Evolutionary conservation across 805 yeast species (phyloP), one percentile per base, ranked within the genome.

Genomic region (Wickerhamiella lipophila): DNA sequence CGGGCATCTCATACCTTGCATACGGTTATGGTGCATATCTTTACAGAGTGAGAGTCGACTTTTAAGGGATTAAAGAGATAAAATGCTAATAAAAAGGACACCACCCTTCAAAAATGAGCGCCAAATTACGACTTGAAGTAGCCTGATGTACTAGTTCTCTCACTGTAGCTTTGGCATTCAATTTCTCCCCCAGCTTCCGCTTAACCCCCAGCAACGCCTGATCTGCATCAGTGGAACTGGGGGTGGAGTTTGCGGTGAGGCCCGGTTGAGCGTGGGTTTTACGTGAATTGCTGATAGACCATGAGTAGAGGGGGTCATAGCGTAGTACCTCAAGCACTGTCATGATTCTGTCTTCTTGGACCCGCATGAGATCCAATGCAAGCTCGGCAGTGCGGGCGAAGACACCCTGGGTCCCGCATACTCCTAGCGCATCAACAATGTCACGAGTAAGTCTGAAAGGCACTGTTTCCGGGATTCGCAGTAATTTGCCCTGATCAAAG

Each of bases 401-500:
- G 1, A 79, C 67, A 0, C 98, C 98, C 47, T 78, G 76, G 0
- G 76, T 76, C 0, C 95, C 95, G n/a, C 83, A 75, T 5, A 83
- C 71, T 0, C 99, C 99, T 69, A 94, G 75, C 0, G 94, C 98
- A 67, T 92, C 97, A 3, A 87, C 80, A 47, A 92, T 71, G 61
- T 94, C 96, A 50, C 94, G 69, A 0, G 97, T 85, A 30, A 94
- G 67, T 53, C 99, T 67, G 61, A 92, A 94, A 3, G 99, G 98
- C 5, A 94, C 95, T 0, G 83, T 73, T 59, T 92, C 99, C 0
- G 99, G 98, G 7, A 89, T 75, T 0, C 89, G 81, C 35, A 92
- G 68, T 12, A 78, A 65, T 56, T 75, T 79, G 0, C 97, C 98
- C 25, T 87, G 96, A 62, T 92, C 98, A 67, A 92, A 92, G 0